A percentile compares a stretch with the other conserved stretches of the same genome.
These are phyloP conservation scores for Geosmithia flava DNA, from an alignment of 2,329 filamentous ascomycete species.

Conservation along the genomic window DNA sequence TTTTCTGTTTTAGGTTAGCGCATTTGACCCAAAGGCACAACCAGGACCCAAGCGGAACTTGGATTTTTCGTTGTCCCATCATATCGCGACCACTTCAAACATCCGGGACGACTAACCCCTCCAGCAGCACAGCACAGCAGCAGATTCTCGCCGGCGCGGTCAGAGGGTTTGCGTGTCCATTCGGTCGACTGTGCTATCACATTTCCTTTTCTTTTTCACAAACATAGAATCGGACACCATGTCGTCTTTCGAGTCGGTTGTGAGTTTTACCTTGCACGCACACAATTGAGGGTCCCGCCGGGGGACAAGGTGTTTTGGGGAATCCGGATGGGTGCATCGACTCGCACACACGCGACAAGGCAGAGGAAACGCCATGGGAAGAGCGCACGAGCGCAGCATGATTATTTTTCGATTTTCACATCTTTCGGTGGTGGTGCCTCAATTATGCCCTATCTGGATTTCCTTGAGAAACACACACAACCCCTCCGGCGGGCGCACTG, in stretches of 20 bases:
- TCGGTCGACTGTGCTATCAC: constrained; percentile 20
- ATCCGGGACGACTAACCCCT: constrained; percentile 27
- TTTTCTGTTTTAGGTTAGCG: constrained; percentile 20
- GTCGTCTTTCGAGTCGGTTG: constrained; percentile 60
- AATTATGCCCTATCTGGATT: background rate
- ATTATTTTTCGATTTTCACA: too few relatives aligned
- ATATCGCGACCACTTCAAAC: constrained; percentile 28
- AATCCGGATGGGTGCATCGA: background rate
- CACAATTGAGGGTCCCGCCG: background rate
- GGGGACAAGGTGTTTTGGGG: background rate
- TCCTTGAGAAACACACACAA: background rate
- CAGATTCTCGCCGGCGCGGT: constrained; percentile 24
- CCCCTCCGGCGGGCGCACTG: background rate
- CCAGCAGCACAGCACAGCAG: constrained; percentile 12
- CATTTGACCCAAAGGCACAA: constrained; percentile 21
- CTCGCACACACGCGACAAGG: background rate
- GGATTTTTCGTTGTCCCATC: constrained; percentile 25
- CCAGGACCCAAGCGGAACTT: constrained; percentile 22
- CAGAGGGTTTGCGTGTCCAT: constrained; percentile 20
- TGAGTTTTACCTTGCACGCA: constrained; percentile 31
- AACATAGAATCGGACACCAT: constrained; percentile 36
- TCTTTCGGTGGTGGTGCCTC: background rate
- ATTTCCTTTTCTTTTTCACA: constrained; percentile 9
- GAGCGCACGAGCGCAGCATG: background rate
- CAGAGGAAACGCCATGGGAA: background rate